Conservation (phyloP, 495 filamentous ascomycete species). For the Tuber aestivum region DNA sequence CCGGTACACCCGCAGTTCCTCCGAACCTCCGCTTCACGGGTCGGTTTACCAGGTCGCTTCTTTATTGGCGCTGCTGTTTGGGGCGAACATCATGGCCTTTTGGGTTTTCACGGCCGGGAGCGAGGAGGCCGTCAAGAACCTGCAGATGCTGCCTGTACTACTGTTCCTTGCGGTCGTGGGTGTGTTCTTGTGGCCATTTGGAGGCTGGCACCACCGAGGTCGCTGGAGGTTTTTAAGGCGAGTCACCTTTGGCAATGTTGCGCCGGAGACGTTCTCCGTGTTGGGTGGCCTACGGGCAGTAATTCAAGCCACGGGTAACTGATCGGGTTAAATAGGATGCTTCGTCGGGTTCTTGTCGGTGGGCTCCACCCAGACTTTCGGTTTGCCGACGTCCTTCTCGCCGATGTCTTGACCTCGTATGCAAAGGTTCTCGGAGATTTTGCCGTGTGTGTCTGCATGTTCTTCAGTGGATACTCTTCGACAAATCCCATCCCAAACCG, state of each 20-base stretch:
- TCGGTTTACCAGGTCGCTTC: slow-evolving; percentile 78
- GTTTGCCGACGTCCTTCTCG: slow-evolving; percentile 90
- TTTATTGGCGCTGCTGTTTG: slow-evolving; percentile 63
- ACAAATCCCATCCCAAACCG: slow-evolving; percentile 70
- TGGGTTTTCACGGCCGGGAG: slow-evolving; percentile 71
- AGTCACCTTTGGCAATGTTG: slow-evolving; percentile 53
- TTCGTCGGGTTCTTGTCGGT: slow-evolving; percentile 38
- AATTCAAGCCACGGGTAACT: slow-evolving; percentile 20
- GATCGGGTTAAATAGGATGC: slow-evolving; percentile 22
- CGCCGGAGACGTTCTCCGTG: slow-evolving; percentile 57
- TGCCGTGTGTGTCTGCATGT: slow-evolving; percentile 87
- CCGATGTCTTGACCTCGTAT: slow-evolving; percentile 91
- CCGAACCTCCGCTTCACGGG: slow-evolving; percentile 64
- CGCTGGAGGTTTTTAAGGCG: slow-evolving; percentile 63
- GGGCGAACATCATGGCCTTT: slow-evolving; percentile 66
- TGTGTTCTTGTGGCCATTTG: slow-evolving; percentile 66
- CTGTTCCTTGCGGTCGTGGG: slow-evolving; percentile 65
- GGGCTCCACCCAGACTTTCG: slow-evolving; percentile 39
- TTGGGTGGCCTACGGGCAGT: slow-evolving; percentile 63
- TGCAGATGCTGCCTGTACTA: slow-evolving; percentile 74
- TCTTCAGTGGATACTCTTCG: slow-evolving; percentile 63
- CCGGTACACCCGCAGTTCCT: slow-evolving; percentile 44
- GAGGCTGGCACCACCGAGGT: slow-evolving; percentile 63
- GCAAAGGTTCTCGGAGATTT: slow-evolving; percentile 84
- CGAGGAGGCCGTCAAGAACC: slow-evolving; percentile 59